These are phyloP conservation scores for Kwoniella dejecticola DNA, from an alignment of 768 basidiomycete genomes.

Conservation along the genomic window DNA sequence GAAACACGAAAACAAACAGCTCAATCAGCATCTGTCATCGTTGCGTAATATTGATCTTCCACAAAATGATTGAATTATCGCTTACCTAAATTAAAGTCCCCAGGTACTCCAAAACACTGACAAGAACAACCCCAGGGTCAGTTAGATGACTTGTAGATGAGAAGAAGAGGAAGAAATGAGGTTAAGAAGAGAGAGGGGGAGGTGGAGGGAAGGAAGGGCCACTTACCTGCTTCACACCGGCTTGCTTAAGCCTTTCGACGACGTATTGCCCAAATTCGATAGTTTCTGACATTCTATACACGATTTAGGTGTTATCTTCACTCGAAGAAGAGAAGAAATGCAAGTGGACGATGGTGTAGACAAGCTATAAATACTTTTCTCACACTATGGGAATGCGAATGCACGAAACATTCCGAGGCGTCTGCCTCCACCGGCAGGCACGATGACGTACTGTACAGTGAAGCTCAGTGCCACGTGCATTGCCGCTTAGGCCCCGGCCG, in stretches of 20 bases:
- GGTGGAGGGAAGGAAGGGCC: background rate
- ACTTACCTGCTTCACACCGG: constrained; percentile 58
- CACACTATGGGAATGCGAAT: background rate
- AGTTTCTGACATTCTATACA: constrained; percentile 33
- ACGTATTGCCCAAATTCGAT: constrained; percentile 54
- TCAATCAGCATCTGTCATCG: too few relatives aligned
- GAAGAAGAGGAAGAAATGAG: background rate
- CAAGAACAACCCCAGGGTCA: background rate
- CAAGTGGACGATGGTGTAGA: too few relatives aligned
- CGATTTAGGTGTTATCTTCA: background rate
- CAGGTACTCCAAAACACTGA: constrained; percentile 50
- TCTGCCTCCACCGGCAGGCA: too few relatives aligned
- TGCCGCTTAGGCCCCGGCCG: constrained; percentile 1
- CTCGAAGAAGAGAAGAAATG: background rate
- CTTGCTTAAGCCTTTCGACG: constrained; percentile 53
- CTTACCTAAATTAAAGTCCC: constrained; percentile 49
- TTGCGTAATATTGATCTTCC: too few relatives aligned
- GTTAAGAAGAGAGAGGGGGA: background rate
- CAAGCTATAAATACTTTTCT: constrained; percentile 1
- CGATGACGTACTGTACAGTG: too few relatives aligned
- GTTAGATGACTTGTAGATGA: background rate
- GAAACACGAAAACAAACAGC: too few relatives aligned
- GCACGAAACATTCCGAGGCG: too few relatives aligned
- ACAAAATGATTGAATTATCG: too few relatives aligned
- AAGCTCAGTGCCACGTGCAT: background rate